phyloP scores from a whole-genome alignment of 73 alveolate genomes.

The Strombidium stylifer region DNA sequence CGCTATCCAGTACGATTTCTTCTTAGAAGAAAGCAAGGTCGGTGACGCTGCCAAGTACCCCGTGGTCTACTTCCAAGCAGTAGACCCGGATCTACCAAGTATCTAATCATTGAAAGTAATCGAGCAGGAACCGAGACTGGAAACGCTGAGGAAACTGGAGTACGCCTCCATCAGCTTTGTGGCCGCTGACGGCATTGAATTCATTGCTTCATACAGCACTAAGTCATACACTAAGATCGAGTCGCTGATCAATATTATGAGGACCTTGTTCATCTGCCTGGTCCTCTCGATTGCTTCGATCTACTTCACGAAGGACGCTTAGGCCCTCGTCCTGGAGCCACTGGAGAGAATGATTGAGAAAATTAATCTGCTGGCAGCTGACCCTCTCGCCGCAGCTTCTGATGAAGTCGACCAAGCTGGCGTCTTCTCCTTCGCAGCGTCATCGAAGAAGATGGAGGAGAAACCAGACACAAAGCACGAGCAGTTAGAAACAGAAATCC shows the following conservation, averaged over 20 bases:
- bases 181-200: not conserved
- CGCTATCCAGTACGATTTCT: no score
- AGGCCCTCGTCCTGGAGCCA: constrained; percentile 62
- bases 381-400: constrained; percentile 63
- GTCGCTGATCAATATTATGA: constrained; percentile 20
- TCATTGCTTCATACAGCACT: not conserved
- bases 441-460: constrained; percentile 1
- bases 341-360: constrained; percentile 71
- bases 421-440: constrained; percentile 9
- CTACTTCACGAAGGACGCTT: constrained; percentile 60
- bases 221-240: not conserved
- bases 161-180: not conserved
- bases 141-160: constrained; percentile 6
- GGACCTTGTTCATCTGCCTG: constrained; percentile 62
- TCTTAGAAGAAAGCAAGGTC: not conserved
- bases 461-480: constrained; percentile 1
- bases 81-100: not conserved
- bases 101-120: not conserved
- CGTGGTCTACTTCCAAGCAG: not conserved
- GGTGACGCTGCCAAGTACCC: constrained; percentile 2
- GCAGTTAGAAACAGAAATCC: constrained; percentile 62
- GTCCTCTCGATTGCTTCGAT: constrained; percentile 61
- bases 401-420: constrained; percentile 61
- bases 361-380: constrained; percentile 54
- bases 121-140: not conserved